Evolutionary conservation across 108 stramenopile species (phyloP).

Genomic region (Discostella pseudostelligera): DNA sequence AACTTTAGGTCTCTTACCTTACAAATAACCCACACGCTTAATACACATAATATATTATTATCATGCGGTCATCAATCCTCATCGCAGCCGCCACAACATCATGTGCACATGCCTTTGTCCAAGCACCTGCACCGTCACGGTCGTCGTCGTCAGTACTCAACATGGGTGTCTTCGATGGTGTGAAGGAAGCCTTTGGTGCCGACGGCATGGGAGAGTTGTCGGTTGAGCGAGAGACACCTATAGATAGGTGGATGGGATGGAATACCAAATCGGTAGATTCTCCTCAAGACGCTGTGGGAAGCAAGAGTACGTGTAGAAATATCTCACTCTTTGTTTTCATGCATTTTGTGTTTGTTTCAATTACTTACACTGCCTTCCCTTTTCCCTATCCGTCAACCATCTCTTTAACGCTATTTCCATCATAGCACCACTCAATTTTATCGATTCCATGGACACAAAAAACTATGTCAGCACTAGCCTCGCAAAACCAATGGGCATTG

Average conservation of each 20-base stretch:
- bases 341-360: not conserved
- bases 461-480: constrained; percentile 74
- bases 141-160: constrained; percentile 44
- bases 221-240: constrained; percentile 83
- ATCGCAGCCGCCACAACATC: constrained; percentile 37
- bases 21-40: too few relatives aligned
- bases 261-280: constrained; percentile 57
- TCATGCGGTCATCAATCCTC: constrained; percentile 47
- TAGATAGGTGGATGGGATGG: constrained; percentile 94
- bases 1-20: too few relatives aligned
- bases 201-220: constrained; percentile 69
- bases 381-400: constrained; percentile 1
- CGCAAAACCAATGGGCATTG: constrained; percentile 88
- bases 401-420: not conserved
- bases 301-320: constrained; percentile 32
- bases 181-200: constrained; percentile 79
- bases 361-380: not conserved
- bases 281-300: constrained; percentile 21
- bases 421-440: constrained; percentile 59
- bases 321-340: not conserved
- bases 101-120: constrained; percentile 28
- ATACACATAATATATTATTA: constrained; percentile 16
- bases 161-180: constrained; percentile 83
- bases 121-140: constrained; percentile 9
- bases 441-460: constrained; percentile 81